These are phyloP conservation scores for Grigorovia transvaalensis DNA, from an alignment of 805 yeast genomes.

Conservation along the genomic window DNA sequence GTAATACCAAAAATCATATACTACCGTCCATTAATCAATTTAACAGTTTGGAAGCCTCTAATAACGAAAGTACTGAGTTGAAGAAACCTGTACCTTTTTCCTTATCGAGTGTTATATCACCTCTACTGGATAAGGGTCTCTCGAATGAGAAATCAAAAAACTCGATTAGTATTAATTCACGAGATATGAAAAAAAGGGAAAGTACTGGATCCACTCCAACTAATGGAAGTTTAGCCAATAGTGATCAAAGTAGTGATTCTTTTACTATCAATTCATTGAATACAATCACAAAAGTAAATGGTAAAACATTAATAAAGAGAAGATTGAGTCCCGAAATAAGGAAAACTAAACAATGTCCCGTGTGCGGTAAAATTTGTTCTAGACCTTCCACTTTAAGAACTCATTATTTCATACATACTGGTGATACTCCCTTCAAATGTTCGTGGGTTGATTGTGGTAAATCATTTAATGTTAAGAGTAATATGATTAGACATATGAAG, in stretches of 20 bases:
- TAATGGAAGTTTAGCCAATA: background rate
- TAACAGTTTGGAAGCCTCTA: background rate
- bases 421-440: constrained; percentile 62
- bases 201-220: background rate
- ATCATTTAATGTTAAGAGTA: constrained; percentile 64
- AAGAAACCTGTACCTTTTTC: background rate
- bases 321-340: constrained; percentile 6
- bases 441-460: constrained; percentile 56
- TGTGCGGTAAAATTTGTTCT: constrained; percentile 68
- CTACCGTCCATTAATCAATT: too few species aligned
- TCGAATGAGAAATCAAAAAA: background rate
- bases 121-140: background rate
- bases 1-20: too few species aligned
- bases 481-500: constrained; percentile 69
- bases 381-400: constrained; percentile 76
- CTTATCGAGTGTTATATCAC: background rate
- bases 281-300: background rate
- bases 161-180: background rate
- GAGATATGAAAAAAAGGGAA: background rate
- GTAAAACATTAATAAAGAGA: constrained; percentile 2
- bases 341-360: constrained; percentile 32
- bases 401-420: constrained; percentile 71
- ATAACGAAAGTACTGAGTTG: background rate
- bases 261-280: background rate
- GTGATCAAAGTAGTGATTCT: background rate